Evolutionary conservation across 129 eudicot genomes (phyloP).

Genomic region (Cynara cardunculus): DNA sequence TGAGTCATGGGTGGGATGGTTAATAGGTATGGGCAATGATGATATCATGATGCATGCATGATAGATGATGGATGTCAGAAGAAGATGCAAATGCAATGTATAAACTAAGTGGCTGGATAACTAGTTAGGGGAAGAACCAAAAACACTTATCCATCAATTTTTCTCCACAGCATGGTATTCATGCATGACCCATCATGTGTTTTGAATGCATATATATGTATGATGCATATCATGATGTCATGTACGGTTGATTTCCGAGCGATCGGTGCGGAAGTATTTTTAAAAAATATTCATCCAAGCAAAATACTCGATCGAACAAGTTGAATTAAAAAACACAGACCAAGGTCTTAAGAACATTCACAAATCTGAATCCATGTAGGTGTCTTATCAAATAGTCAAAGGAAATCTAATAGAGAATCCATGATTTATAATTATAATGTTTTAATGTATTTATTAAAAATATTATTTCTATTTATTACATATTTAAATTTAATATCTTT

Average conservation of each 20-base stretch:
- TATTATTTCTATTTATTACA: too few species aligned
- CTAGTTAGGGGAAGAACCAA: slow-evolving; percentile 9
- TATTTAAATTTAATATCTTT: too few species aligned
- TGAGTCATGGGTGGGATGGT: slow-evolving; percentile 20
- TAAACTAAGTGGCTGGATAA: neutral
- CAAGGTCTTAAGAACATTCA: neutral
- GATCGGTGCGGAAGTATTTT: neutral
- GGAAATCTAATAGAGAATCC: neutral
- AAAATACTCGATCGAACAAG: neutral
- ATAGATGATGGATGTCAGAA: slow-evolving; percentile 30
- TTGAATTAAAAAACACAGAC: neutral
- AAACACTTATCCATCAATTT: slow-evolving; percentile 1
- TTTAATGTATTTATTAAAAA: too few species aligned
- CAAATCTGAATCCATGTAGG: neutral
- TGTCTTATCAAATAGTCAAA: neutral
- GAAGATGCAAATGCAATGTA: slow-evolving; percentile 33
- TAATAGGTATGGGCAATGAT: slow-evolving; percentile 25
- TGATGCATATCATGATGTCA: neutral
- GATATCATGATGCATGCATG: slow-evolving; percentile 28
- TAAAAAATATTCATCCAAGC: neutral
- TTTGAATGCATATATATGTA: slow-evolving; percentile 27
- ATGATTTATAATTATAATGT: neutral
- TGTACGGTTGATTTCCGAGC: neutral
- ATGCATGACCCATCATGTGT: slow-evolving; percentile 18
- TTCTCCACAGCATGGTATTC: slow-evolving; percentile 7